phyloP scores from a whole-genome alignment of 495 filamentous ascomycete species.

The Aspergillus campestris region DNA sequence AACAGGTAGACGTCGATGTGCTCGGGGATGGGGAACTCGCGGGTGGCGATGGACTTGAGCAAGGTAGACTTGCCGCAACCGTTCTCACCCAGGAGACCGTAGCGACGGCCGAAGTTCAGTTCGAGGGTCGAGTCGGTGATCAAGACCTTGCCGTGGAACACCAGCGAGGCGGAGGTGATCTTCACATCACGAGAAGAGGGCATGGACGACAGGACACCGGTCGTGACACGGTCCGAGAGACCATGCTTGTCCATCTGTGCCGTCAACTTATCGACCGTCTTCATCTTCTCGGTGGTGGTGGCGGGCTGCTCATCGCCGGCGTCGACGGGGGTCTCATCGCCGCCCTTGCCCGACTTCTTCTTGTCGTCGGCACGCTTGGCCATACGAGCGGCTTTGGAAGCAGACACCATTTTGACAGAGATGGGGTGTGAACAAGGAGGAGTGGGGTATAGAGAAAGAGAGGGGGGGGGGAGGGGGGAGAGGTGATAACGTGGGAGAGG shows the following conservation, averaged over 20 bases:
- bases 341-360: conserved; percentile 60
- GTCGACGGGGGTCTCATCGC: conserved; percentile 55
- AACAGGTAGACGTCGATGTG: conserved; percentile 98
- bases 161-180: conserved; percentile 84
- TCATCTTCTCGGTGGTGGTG: conserved; percentile 61
- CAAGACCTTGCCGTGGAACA: conserved; percentile 96
- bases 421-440: conserved; percentile 5
- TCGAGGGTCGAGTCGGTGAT: conserved; percentile 90
- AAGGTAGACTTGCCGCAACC: conserved; percentile 97
- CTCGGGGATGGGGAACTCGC: conserved; percentile 93
- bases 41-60: conserved; percentile 84
- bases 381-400: conserved; percentile 94
- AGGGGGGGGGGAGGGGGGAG: conserved; percentile 4
- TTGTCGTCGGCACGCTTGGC: conserved; percentile 79
- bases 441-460: conserved; percentile 1
- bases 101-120: conserved; percentile 84
- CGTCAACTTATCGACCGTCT: conserved; percentile 71
- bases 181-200: conserved; percentile 84
- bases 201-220: conserved; percentile 87
- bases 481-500: not conserved
- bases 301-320: conserved; percentile 63
- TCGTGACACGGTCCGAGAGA: conserved; percentile 95
- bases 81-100: conserved; percentile 96
- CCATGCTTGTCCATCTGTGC: conserved; percentile 94
- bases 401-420: conserved; percentile 57